Conservation (phyloP, 2,329 filamentous ascomycete genomes). For the Colletotrichum tabaci region DNA sequence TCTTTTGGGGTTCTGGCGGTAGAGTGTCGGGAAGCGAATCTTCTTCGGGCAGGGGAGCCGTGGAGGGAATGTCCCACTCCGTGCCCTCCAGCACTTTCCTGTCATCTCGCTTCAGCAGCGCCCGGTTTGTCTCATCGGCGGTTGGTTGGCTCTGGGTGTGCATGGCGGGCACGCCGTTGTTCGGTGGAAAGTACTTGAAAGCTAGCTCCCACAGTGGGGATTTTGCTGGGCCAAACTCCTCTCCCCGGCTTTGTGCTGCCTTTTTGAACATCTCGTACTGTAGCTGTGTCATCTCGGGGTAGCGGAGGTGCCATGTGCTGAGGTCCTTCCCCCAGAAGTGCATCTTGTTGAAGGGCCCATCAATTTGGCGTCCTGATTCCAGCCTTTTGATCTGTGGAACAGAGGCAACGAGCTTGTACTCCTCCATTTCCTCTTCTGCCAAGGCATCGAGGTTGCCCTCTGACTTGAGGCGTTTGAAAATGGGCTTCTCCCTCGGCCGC, state of each 20-base stretch:
- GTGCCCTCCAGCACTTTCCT: conserved; percentile 46
- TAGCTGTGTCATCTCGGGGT: conserved; percentile 75
- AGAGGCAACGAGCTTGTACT: conserved; percentile 63
- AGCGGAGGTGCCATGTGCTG: conserved; percentile 72
- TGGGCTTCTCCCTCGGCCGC: conserved; percentile 56
- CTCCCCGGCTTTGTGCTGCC: conserved; percentile 65
- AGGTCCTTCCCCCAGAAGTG: conserved; percentile 71
- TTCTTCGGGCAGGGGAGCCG: conserved; percentile 46
- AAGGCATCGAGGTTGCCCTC: conserved; percentile 57
- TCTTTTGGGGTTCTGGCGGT: conserved; percentile 52
- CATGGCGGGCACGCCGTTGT: conserved; percentile 21
- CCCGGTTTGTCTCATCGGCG: conserved; percentile 40
- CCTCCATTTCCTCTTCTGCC: conserved; percentile 55
- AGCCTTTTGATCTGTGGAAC: conserved; percentile 65
- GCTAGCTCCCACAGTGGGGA: conserved; percentile 69
- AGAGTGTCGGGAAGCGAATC: conserved; percentile 55
- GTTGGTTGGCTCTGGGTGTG: conserved; percentile 33
- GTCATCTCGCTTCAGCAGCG: conserved; percentile 46
- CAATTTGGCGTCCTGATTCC: conserved; percentile 70
- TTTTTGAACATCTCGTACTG: conserved; percentile 70
- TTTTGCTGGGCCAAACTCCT: conserved; percentile 68
- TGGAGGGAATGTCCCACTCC: conserved; percentile 47
- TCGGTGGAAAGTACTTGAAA: conserved; percentile 71
- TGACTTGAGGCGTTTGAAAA: conserved; percentile 70
- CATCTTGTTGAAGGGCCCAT: conserved; percentile 69